phyloP scores from a whole-genome alignment of 2,329 filamentous ascomycete genomes.

The Aspergillus ustus region DNA sequence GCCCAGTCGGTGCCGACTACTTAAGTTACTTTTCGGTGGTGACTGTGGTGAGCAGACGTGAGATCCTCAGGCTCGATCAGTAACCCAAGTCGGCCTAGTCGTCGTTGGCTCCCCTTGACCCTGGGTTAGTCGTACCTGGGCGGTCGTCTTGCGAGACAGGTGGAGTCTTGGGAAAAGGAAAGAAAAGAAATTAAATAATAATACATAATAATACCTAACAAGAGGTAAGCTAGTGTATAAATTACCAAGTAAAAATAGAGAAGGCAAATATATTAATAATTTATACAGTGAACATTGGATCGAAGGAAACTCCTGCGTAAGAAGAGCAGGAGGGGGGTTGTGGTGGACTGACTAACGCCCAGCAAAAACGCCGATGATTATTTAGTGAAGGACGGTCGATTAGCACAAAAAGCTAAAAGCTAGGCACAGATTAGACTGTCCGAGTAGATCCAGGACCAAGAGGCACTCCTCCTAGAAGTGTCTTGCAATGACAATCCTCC shows the following conservation, averaged over 20 bases:
- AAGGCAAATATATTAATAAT: conserved; percentile 6
- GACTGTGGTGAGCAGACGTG: not conserved
- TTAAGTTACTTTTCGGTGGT: not conserved
- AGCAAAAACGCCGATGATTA: conserved; percentile 10
- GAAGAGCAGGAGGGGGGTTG: conserved; percentile 1
- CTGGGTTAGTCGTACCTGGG: not conserved
- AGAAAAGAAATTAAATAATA: not conserved
- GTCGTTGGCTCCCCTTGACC: not conserved
- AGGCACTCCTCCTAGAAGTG: conserved; percentile 6
- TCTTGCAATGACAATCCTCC: not conserved
- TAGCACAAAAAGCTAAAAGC: conserved; percentile 12
- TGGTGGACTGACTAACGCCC: conserved; percentile 10
- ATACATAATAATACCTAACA: not conserved
- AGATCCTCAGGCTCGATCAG: conserved; percentile 13
- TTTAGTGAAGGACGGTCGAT: conserved; percentile 2
- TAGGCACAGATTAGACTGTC: conserved; percentile 15
- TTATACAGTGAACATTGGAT: not conserved
- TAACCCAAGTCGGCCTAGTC: conserved; percentile 3
- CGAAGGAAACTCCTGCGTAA: conserved; percentile 5
- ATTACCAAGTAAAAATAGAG: conserved; percentile 4
- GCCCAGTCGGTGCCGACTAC: not conserved
- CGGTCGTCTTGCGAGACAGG: not conserved
- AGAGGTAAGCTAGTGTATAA: not conserved
- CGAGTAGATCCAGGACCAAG: not conserved
- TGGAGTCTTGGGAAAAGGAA: conserved; percentile 3